A percentile compares a stretch with the other conserved stretches of the same genome.
Conservation (phyloP, 2,329 filamentous ascomycete species). For the Cadophora sp. region DNA sequence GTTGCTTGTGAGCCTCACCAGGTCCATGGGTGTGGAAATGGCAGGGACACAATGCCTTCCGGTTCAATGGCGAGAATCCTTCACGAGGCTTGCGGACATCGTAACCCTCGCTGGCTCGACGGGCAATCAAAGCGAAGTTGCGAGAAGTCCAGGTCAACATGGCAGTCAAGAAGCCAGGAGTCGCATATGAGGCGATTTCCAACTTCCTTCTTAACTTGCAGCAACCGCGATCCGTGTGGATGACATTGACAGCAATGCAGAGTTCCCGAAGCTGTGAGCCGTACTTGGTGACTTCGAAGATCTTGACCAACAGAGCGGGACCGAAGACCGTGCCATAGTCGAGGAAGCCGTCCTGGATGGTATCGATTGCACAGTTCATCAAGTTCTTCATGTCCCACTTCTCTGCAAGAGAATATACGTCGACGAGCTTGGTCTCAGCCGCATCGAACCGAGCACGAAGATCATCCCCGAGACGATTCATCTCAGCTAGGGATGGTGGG, state of each 20-base stretch:
- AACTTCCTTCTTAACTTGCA: conserved; percentile 26
- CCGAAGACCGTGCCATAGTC: conserved; percentile 31
- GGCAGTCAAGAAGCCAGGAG: conserved; percentile 24
- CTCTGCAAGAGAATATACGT: conserved; percentile 31
- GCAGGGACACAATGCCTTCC: conserved; percentile 17
- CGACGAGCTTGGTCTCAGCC: conserved; percentile 22
- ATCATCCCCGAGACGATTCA: neutral
- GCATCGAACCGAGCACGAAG: conserved; percentile 25
- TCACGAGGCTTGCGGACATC: conserved; percentile 15
- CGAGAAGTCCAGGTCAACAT: conserved; percentile 35
- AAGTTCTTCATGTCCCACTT: conserved; percentile 26
- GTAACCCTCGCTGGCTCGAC: conserved; percentile 21
- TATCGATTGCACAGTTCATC: conserved; percentile 34
- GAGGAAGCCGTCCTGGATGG: conserved; percentile 34
- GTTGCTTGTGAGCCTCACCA: conserved; percentile 16
- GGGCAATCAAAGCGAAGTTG: conserved; percentile 29
- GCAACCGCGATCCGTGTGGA: conserved; percentile 34
- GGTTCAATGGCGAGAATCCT: conserved; percentile 25
- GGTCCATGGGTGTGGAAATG: conserved; percentile 21
- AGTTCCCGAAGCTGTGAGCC: conserved; percentile 33
- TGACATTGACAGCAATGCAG: conserved; percentile 29
- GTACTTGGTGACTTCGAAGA: conserved; percentile 28
- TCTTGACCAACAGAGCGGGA: conserved; percentile 17
- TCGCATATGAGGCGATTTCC: conserved; percentile 22
- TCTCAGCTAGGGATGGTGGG: neutral